These are phyloP conservation scores for Grosmannia huntii DNA, from an alignment of 2,329 filamentous ascomycete species.

Conservation along the genomic window DNA sequence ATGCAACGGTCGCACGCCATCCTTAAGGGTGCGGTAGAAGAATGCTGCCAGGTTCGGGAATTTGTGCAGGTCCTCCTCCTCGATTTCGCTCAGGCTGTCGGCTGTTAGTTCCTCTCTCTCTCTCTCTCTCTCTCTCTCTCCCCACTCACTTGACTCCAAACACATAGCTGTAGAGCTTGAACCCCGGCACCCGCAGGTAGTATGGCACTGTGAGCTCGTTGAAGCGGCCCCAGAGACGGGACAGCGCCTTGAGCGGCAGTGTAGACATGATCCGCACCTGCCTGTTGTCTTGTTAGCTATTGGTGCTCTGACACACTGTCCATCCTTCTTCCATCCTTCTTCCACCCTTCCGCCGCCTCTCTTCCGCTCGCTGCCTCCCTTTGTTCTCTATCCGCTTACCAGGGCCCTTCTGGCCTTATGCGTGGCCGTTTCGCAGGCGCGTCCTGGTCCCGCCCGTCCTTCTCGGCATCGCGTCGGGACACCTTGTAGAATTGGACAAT, in stretches of 20 bases:
- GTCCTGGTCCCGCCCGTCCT: slow-evolving; percentile 29
- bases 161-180: slow-evolving; percentile 79
- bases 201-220: slow-evolving; percentile 84
- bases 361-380: too few species aligned
- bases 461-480: slow-evolving; percentile 38
- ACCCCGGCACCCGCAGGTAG: slow-evolving; percentile 75
- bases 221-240: slow-evolving; percentile 78
- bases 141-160: slow-evolving; percentile 64
- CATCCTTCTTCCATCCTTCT: background rate
- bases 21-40: slow-evolving; percentile 92
- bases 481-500: slow-evolving; percentile 75
- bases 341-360: background rate
- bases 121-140: too few species aligned
- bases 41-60: slow-evolving; percentile 93
- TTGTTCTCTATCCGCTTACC: slow-evolving; percentile 32
- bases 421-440: slow-evolving; percentile 41
- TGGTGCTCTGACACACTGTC: background rate
- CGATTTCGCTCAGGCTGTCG: slow-evolving; percentile 64
- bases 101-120: background rate
- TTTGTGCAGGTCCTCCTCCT: slow-evolving; percentile 73
- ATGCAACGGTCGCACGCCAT: slow-evolving; percentile 74
- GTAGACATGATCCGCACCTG: slow-evolving; percentile 91
- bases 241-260: slow-evolving; percentile 79
- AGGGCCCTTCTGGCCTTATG: slow-evolving; percentile 73
- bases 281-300: slow-evolving; percentile 25